Conservation (phyloP, 441 rosid genomes). For the Viola pubescens region DNA sequence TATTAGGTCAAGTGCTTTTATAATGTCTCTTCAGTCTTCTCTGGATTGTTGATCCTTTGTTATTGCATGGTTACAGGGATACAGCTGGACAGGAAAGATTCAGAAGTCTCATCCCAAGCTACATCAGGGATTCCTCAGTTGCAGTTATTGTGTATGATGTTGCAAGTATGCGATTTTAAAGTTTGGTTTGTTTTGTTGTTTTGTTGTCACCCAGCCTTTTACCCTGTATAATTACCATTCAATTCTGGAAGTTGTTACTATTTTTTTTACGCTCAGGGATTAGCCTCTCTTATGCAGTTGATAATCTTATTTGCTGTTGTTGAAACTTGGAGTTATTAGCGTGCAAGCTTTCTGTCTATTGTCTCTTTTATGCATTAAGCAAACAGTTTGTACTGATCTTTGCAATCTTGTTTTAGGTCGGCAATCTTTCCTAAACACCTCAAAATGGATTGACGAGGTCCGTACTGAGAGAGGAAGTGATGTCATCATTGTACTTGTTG, state of each 20-base stretch:
- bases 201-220: neutral
- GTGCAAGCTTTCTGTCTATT: neutral
- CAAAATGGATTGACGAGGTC: conserved; percentile 87
- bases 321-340: neutral
- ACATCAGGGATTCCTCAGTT: conserved; percentile 74
- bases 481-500: conserved; percentile 81
- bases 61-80: conserved; percentile 45
- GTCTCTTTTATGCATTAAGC: neutral
- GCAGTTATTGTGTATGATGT: conserved; percentile 85
- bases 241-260: too few relatives aligned
- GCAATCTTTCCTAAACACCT: conserved; percentile 71
- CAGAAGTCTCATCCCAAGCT: conserved; percentile 86
- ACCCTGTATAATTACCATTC: neutral
- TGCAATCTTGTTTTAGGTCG: conserved; percentile 34
- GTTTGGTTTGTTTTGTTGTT: neutral
- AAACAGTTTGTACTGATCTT: neutral
- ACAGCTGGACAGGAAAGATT: conserved; percentile 86
- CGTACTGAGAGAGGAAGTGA: conserved; percentile 87
- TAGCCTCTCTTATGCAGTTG: too few relatives aligned
- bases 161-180: conserved; percentile 48
- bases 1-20: too few relatives aligned
- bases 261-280: too few relatives aligned
- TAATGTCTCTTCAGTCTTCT: neutral
- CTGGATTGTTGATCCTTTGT: neutral
- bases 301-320: neutral